These are phyloP conservation scores for Drechslerella dactyloides DNA, from an alignment of 2,329 filamentous ascomycete species.

Conservation along the genomic window DNA sequence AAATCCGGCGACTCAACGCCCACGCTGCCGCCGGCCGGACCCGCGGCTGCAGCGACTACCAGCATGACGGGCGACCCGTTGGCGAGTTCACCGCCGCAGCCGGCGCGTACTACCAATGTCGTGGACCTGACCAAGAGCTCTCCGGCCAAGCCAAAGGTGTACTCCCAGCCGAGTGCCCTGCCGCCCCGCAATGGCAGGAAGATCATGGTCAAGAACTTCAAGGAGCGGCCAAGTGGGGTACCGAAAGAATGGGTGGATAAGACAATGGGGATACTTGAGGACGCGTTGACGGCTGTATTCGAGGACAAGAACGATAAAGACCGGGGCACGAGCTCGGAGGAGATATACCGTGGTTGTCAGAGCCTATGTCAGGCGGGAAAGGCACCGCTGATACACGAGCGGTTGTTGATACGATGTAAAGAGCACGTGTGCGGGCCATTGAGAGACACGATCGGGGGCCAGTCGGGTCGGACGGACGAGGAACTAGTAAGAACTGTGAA, in stretches of 20 bases:
- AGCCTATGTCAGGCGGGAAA: constrained; percentile 83
- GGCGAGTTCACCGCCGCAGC: constrained; percentile 44
- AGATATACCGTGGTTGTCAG: constrained; percentile 88
- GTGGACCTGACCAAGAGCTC: constrained; percentile 35
- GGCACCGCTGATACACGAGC: constrained; percentile 70
- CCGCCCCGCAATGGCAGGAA: constrained; percentile 66
- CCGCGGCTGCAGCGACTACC: constrained; percentile 12
- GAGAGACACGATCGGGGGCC: constrained; percentile 64
- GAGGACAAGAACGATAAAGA: constrained; percentile 65
- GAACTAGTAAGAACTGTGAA: constrained; percentile 69
- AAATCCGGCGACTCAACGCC: constrained; percentile 46
- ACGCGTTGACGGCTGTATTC: constrained; percentile 77
- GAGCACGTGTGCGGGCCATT: constrained; percentile 67
- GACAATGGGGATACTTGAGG: constrained; percentile 75
- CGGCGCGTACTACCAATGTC: constrained; percentile 20
- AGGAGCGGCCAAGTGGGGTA: constrained; percentile 68
- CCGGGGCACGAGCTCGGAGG: constrained; percentile 78
- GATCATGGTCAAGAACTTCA: constrained; percentile 91
- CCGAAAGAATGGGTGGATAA: constrained; percentile 78
- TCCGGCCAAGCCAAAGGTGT: constrained; percentile 19
- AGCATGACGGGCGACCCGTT: constrained; percentile 26
- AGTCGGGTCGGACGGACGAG: constrained; percentile 65
- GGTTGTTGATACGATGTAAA: constrained; percentile 71
- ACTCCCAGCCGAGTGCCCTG: constrained; percentile 31
- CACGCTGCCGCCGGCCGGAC: constrained; percentile 17